Conservation (phyloP, 148 eudicot genomes). For the Spergularia bocconei region DNA sequence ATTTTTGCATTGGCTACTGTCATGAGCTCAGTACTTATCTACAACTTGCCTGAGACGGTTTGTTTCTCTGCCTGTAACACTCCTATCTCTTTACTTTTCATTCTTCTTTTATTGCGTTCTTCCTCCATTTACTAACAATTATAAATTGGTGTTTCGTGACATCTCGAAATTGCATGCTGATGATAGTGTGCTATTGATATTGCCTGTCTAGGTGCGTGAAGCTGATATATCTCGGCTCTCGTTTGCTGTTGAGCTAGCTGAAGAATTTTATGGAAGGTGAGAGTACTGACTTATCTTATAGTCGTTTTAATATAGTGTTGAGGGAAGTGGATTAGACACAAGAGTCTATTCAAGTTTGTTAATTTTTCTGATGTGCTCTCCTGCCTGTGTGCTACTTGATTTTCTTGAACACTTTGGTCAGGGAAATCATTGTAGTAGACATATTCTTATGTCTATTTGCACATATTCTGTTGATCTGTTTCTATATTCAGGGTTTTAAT, state of each 20-base stretch:
- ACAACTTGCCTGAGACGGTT: constrained; percentile 98
- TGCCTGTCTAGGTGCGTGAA: constrained; percentile 70
- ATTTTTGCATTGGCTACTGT: constrained; percentile 93
- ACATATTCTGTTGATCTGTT: too few species aligned
- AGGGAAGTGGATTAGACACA: too few species aligned
- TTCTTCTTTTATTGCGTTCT: background rate
- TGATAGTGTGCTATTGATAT: background rate
- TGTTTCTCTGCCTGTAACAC: constrained; percentile 42
- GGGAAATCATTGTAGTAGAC: too few species aligned
- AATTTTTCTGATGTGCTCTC: background rate
- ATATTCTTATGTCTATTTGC: too few species aligned
- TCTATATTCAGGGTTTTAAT: too few species aligned
- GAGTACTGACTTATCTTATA: constrained; percentile 10
- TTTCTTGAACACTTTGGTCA: too few species aligned
- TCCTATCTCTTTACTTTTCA: constrained; percentile 21
- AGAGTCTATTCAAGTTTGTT: background rate
- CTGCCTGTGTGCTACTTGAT: constrained; percentile 1
- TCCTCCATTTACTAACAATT: background rate
- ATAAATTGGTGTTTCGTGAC: background rate
- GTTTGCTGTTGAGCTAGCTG: constrained; percentile 99
- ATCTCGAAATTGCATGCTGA: background rate
- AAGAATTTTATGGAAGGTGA: constrained; percentile 97
- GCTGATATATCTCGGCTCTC: constrained; percentile 96
- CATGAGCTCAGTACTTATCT: constrained; percentile 89
- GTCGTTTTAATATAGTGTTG: background rate